Base-by-base conservation (phyloP, 129 eudicot species). In the Silybum marianum region DNA sequence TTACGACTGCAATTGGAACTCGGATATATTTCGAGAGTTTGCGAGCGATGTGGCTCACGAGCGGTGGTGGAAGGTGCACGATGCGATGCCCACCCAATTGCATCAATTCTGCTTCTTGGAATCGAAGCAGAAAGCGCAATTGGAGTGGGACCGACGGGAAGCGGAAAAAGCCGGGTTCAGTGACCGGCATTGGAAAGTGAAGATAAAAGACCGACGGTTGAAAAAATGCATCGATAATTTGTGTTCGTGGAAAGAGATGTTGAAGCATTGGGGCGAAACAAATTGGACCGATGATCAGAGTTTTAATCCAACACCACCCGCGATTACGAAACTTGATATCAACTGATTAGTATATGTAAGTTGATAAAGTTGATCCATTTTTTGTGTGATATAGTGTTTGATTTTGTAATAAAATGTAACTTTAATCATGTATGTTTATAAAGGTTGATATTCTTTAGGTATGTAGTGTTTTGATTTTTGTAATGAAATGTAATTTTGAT, bases 11-110 rank as follows among this genome's bases (percentile, higher is more conserved):
- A 93, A 93, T 74, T 91, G 93, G 92, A 90, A 93, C 73, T 87
- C 88, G 6, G 90, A 90, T 22, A 78, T 88, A 69, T 71, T 89
- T 32, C 89, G 80, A 48, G 94, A 89, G 82, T 93, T 93, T 25
- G 98, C 98, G 2, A 93, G 98, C 14, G 90, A 93, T 76, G 89
- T 89, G 12, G 97, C 97, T 6, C 94, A 91, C 19, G 73, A 73
- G 34, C 82, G 85, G 13, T 93, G 98, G 98, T 93, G 98, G 98
- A 91, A 84, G 83, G 89, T 93, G 63, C 94, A 93, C 34, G 98
- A 93, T 34, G 90, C 91, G 25, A 93, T 93, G 98, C 96, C 98
- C 1, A 80, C 80, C 42, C 85, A 91, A 66, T 76, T 93, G 84
- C 93, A 90, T 46, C 89, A 88, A 71, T 93, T 84, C 44, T 93